Conservation (phyloP, 2,329 filamentous ascomycete species). For the Pyrenophora teres region DNA sequence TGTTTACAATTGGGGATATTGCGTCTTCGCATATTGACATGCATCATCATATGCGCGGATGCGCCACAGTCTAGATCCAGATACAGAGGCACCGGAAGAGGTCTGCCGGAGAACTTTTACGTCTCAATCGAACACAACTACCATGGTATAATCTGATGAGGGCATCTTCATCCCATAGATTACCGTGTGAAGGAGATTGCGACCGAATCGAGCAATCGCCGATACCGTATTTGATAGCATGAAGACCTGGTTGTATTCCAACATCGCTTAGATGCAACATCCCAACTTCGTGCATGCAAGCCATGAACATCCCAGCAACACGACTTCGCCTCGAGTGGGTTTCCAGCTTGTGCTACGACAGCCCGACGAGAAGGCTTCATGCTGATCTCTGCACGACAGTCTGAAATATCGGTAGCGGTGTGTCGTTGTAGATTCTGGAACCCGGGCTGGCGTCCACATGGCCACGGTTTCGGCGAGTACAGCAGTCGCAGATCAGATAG, state of each 20-base stretch:
- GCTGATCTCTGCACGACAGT: constrained; percentile 3
- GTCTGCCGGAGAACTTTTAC: too few relatives aligned
- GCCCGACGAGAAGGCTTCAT: neutral
- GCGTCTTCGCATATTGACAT: neutral
- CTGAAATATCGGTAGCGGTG: constrained; percentile 1
- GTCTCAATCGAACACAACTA: too few relatives aligned
- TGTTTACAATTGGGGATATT: constrained; percentile 2
- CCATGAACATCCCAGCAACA: constrained; percentile 2
- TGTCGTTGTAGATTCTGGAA: neutral
- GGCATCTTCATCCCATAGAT: neutral
- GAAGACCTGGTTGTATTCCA: neutral
- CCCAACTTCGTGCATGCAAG: constrained; percentile 1
- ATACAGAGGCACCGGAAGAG: too few relatives aligned
- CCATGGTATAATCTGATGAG: too few relatives aligned
- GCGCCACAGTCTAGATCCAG: too few relatives aligned
- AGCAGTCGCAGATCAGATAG: neutral
- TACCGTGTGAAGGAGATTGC: neutral
- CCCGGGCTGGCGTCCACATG: neutral
- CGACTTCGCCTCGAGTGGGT: neutral
- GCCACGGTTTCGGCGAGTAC: neutral
- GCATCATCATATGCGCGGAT: too few relatives aligned
- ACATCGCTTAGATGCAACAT: neutral
- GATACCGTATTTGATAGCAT: neutral
- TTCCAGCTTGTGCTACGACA: neutral
- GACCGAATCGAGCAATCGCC: neutral